Evolutionary conservation across 345 rosid genomes (phyloP).

Genomic region (Eucalyptus coolabah): DNA sequence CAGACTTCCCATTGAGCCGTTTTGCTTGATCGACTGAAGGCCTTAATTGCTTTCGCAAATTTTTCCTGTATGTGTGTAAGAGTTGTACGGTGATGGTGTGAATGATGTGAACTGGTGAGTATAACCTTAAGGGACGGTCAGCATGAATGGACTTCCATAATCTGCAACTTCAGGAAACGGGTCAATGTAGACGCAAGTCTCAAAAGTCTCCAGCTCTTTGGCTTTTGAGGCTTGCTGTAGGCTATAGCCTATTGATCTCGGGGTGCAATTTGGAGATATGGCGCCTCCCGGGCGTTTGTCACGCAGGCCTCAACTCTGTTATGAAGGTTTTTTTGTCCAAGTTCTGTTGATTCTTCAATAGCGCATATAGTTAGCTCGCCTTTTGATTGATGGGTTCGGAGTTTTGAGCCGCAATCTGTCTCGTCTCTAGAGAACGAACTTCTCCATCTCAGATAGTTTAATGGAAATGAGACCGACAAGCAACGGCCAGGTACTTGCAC

Average conservation of each 20-base stretch:
- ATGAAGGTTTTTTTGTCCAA: background rate
- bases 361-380: background rate
- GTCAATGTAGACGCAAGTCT: background rate
- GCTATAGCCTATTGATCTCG: background rate
- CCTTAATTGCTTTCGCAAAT: background rate
- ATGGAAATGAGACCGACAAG: background rate
- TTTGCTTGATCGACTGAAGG: background rate
- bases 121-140: background rate
- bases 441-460: background rate
- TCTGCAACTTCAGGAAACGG: background rate
- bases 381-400: background rate
- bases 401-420: background rate
- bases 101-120: background rate
- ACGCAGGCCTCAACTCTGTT: background rate
- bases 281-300: background rate
- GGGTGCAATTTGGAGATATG: background rate
- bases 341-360: background rate
- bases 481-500: background rate
- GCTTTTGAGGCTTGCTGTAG: background rate
- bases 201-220: background rate
- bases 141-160: background rate
- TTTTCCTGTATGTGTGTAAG: background rate
- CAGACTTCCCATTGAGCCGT: background rate
- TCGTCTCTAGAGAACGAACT: background rate
- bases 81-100: background rate